Evolutionary conservation across 1,284 basidiomycete species (phyloP).

Genomic region (Irpex sp.): DNA sequence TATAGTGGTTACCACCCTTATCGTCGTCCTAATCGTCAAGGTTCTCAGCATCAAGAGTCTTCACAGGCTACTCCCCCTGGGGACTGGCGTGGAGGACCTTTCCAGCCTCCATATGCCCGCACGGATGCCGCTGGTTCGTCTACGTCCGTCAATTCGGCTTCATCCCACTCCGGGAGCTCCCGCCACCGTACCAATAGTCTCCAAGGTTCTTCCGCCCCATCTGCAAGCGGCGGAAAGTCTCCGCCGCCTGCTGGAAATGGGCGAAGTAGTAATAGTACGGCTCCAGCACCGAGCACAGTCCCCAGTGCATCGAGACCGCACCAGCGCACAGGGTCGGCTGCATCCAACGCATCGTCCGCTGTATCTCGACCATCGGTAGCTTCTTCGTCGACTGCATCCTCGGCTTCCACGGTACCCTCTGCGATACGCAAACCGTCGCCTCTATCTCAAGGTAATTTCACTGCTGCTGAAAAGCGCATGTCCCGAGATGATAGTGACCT

Average conservation of each 20-base stretch:
- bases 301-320: slow-evolving; percentile 33
- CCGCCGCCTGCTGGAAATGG: slow-evolving; percentile 21
- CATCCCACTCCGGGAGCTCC: slow-evolving; percentile 33
- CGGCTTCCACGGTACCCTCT: slow-evolving; percentile 26
- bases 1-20: slow-evolving; percentile 76
- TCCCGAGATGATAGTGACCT: slow-evolving; percentile 75
- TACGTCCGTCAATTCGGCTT: slow-evolving; percentile 68
- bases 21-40: slow-evolving; percentile 62
- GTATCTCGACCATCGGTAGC: slow-evolving; percentile 31
- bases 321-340: slow-evolving; percentile 41
- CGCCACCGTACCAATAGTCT: slow-evolving; percentile 62
- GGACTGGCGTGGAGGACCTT: slow-evolving; percentile 47
- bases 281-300: slow-evolving; percentile 18
- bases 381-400: slow-evolving; percentile 29
- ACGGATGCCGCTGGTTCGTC: slow-evolving; percentile 72
- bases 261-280: slow-evolving; percentile 22
- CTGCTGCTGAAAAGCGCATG: slow-evolving; percentile 68
- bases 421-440: slow-evolving; percentile 69
- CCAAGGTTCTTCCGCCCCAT: slow-evolving; percentile 25
- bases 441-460: slow-evolving; percentile 67
- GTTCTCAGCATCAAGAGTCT: slow-evolving; percentile 32
- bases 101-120: slow-evolving; percentile 67
- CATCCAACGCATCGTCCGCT: slow-evolving; percentile 32
- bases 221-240: slow-evolving; percentile 27
- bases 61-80: slow-evolving; percentile 31